Evolutionary conservation across 2,329 filamentous ascomycete genomes (phyloP).

Genomic region (Cordyceps militaris): DNA sequence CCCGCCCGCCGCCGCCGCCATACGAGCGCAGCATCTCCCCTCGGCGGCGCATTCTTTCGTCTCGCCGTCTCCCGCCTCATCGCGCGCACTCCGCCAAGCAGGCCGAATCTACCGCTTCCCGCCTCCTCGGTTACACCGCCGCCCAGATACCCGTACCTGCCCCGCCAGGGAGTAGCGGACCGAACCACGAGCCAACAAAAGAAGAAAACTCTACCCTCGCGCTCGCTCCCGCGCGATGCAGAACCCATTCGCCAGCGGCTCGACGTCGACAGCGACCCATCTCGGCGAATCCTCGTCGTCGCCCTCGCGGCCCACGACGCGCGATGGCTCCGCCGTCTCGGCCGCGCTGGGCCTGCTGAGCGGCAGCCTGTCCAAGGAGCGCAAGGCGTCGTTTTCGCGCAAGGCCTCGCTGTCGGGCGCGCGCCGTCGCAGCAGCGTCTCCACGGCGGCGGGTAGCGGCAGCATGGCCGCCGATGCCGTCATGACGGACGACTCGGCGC

Average conservation of each 20-base stretch:
- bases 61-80: too few species aligned
- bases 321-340: constrained; percentile 23
- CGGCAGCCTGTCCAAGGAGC: constrained; percentile 31
- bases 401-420: constrained; percentile 46
- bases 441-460: constrained; percentile 26
- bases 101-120: too few species aligned
- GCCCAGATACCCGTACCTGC: neutral
- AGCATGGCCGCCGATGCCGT: constrained; percentile 24
- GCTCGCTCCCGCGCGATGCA: neutral
- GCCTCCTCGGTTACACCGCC: constrained; percentile 2
- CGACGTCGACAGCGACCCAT: constrained; percentile 2
- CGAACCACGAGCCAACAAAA: neutral
- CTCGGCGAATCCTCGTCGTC: constrained; percentile 26
- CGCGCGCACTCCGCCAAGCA: too few species aligned
- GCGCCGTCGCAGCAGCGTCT: constrained; percentile 31
- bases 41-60: too few species aligned
- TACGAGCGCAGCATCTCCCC: too few species aligned
- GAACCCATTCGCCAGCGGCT: neutral
- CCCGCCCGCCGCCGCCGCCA: too few species aligned
- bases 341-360: constrained; percentile 2
- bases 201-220: too few species aligned
- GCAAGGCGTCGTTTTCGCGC: constrained; percentile 47
- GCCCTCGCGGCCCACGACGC: constrained; percentile 29
- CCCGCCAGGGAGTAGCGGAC: neutral
- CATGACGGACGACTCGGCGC: constrained; percentile 39